These are phyloP conservation scores for Lactifluus subvellereus DNA, from an alignment of 768 basidiomycete genomes.

Conservation along the genomic window DNA sequence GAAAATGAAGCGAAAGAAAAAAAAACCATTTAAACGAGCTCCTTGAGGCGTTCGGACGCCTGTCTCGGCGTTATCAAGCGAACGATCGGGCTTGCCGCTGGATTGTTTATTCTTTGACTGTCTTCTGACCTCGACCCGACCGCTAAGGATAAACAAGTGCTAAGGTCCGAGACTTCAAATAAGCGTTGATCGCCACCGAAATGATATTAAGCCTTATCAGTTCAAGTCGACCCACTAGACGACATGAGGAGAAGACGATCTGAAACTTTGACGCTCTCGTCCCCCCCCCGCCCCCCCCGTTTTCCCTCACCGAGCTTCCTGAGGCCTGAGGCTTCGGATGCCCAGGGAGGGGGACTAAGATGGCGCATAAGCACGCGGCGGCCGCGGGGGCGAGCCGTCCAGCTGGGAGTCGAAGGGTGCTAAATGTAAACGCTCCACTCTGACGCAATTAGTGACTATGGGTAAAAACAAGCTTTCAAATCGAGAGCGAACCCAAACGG, in stretches of 20 bases:
- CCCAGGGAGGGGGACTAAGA: neutral
- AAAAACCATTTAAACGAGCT: neutral
- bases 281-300: neutral
- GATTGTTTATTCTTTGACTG: neutral
- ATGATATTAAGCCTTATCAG: conserved; percentile 20
- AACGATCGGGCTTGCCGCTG: conserved; percentile 10
- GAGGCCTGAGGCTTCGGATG: neutral
- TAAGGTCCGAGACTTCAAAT: conserved; percentile 16
- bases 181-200: conserved; percentile 10
- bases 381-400: neutral
- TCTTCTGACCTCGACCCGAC: neutral
- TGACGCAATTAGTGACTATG: neutral
- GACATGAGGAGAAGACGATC: too few relatives aligned
- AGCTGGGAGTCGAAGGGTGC: neutral
- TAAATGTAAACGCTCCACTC: neutral
- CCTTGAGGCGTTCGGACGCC: conserved; percentile 3
- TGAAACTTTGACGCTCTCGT: neutral
- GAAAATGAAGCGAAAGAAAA: neutral
- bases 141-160: too few relatives aligned
- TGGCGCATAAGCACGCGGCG: neutral
- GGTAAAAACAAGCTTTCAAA: conserved; percentile 18
- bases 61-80: neutral
- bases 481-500: conserved; percentile 7
- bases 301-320: neutral
- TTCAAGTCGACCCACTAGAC: neutral